A percentile compares a stretch with the other conserved stretches of the same genome.
phyloP scores from a whole-genome alignment of 2,329 filamentous ascomycete species.

The Trichoderma sp. region DNA sequence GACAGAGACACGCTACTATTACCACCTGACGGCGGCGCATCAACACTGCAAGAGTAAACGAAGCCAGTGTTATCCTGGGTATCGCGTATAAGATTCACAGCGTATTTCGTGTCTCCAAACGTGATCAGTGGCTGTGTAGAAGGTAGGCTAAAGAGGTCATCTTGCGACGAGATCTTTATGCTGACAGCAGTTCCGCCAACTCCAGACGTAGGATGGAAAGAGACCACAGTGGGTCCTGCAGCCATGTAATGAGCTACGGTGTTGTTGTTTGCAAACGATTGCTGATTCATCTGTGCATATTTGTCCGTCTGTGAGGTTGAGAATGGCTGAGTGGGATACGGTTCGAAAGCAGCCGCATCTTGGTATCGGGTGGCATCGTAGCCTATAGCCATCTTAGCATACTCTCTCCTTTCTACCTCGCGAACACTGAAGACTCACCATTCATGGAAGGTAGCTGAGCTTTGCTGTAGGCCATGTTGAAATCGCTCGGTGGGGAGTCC shows the following conservation, averaged over 20 bases:
- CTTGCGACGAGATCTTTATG: constrained; percentile 71
- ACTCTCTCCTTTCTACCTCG: neutral
- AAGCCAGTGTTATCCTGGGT: constrained; percentile 58
- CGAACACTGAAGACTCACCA: constrained; percentile 56
- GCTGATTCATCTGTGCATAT: constrained; percentile 51
- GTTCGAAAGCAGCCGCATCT: constrained; percentile 50
- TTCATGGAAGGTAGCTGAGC: constrained; percentile 72
- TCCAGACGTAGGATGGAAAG: constrained; percentile 68
- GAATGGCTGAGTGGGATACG: constrained; percentile 49
- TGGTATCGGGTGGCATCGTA: constrained; percentile 61
- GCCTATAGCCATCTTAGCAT: constrained; percentile 38
- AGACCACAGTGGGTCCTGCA: constrained; percentile 56
- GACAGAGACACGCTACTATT: constrained; percentile 53
- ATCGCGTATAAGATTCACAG: constrained; percentile 55
- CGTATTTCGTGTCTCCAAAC: constrained; percentile 74
- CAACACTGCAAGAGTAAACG: constrained; percentile 68
- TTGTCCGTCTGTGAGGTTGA: constrained; percentile 48
- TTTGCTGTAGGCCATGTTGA: constrained; percentile 66
- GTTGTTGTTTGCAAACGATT: constrained; percentile 59
- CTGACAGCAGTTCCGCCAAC: constrained; percentile 66
- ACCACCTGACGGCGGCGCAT: constrained; percentile 60
- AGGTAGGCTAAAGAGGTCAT: constrained; percentile 63
- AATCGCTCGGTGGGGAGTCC: constrained; percentile 51
- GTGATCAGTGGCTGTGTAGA: constrained; percentile 61
- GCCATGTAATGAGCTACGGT: constrained; percentile 66